Evolutionary conservation across 352 stramenopile genomes (phyloP).

Genomic region (Phytopythium delawarense): DNA sequence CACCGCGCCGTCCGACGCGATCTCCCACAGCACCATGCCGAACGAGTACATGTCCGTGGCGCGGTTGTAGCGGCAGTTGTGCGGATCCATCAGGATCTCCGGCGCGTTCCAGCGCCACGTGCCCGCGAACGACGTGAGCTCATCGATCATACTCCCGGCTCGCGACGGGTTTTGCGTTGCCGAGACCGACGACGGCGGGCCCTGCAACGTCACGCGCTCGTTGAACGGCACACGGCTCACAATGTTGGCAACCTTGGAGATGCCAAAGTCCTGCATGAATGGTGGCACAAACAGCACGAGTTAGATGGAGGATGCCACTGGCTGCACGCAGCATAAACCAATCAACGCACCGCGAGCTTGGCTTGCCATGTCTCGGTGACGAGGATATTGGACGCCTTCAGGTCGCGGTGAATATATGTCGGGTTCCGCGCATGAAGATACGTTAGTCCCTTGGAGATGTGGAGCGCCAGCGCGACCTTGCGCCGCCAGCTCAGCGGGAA

Average conservation of each 20-base stretch:
- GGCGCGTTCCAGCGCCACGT: constrained; percentile 73
- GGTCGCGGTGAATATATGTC: constrained; percentile 71
- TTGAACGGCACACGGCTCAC: constrained; percentile 35
- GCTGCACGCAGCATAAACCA: background rate
- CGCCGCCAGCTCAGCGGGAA: constrained; percentile 54
- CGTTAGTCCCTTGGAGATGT: constrained; percentile 63
- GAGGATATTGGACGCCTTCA: constrained; percentile 72
- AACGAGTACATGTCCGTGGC: constrained; percentile 75
- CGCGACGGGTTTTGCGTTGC: constrained; percentile 14
- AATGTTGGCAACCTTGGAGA: constrained; percentile 46
- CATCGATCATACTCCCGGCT: constrained; percentile 42
- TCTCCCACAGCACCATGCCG: constrained; percentile 73
- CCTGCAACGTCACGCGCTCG: constrained; percentile 26
- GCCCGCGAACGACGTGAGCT: constrained; percentile 60
- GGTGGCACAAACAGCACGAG: background rate
- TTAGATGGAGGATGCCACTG: background rate
- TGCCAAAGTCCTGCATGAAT: constrained; percentile 32
- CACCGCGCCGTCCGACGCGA: constrained; percentile 50
- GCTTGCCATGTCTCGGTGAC: constrained; percentile 70
- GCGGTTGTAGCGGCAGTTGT: constrained; percentile 59
- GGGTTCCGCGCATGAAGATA: constrained; percentile 68
- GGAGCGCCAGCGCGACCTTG: constrained; percentile 49
- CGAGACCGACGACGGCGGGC: constrained; percentile 15
- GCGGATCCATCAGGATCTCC: constrained; percentile 58
- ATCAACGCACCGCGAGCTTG: constrained; percentile 34